These are phyloP conservation scores for Mycena pura DNA, from an alignment of 768 basidiomycete species.

Conservation along the genomic window DNA sequence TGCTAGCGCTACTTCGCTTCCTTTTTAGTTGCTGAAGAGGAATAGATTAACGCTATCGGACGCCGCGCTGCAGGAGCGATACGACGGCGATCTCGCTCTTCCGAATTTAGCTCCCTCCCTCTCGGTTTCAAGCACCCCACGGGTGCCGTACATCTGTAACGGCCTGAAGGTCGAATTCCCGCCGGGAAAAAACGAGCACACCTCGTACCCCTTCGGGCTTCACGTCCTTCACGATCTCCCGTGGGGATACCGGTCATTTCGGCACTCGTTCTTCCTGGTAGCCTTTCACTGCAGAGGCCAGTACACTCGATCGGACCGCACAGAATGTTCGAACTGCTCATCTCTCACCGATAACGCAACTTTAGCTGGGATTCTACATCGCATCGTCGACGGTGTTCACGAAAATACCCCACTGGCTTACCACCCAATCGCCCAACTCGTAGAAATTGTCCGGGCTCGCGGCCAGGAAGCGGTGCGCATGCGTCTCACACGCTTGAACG, in stretches of 20 bases:
- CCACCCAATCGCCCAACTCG: slow-evolving; percentile 15
- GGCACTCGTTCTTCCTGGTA: background rate
- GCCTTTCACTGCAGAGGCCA: background rate
- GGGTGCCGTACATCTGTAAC: too few species aligned
- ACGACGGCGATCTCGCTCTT: too few species aligned
- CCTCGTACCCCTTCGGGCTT: slow-evolving; percentile 1
- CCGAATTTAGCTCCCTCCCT: too few species aligned
- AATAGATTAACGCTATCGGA: too few species aligned
- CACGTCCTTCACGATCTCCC: background rate
- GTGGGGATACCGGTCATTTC: slow-evolving; percentile 2
- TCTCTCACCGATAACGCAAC: background rate
- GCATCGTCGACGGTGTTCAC: slow-evolving; percentile 24
- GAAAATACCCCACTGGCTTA: slow-evolving; percentile 22
- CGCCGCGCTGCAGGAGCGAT: too few species aligned
- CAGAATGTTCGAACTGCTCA: background rate
- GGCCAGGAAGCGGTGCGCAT: slow-evolving; percentile 3
- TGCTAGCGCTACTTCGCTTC: too few species aligned
- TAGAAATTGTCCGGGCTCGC: too few species aligned
- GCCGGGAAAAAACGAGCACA: background rate
- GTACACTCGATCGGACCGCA: background rate
- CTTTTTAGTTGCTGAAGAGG: too few species aligned
- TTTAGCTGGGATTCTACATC: slow-evolving; percentile 23
- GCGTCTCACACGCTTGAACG: slow-evolving; percentile 24
- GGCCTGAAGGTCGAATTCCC: background rate
- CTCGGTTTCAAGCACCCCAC: too few species aligned